Conservation (phyloP, 176 grass and related monocot species). For the Bromus sterilis region DNA sequence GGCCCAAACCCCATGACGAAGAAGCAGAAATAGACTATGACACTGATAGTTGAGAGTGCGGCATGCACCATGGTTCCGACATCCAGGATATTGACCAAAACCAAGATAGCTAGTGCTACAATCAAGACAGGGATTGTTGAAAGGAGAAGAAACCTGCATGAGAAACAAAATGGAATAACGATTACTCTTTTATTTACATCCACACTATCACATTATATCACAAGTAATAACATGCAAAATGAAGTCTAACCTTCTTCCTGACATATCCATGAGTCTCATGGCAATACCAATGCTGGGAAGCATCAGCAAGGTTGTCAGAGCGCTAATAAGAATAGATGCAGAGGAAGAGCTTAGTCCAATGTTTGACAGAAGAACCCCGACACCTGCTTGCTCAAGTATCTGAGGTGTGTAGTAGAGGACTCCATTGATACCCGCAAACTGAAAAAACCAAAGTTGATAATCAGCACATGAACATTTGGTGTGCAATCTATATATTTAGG, state of each 20-base stretch:
- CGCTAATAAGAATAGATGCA: slow-evolving; percentile 92
- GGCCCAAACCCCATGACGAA: slow-evolving; percentile 96
- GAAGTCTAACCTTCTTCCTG: slow-evolving; percentile 82
- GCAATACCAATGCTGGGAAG: slow-evolving; percentile 91
- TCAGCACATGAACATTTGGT: not conserved
- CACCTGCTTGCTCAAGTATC: slow-evolving; percentile 97
- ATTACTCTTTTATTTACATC: not conserved
- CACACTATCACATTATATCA: not conserved
- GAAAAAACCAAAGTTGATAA: slow-evolving; percentile 17
- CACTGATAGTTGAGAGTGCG: slow-evolving; percentile 57
- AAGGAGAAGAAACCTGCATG: slow-evolving; percentile 80
- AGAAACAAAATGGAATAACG: not conserved
- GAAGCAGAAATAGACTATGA: slow-evolving; percentile 92
- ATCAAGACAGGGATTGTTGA: slow-evolving; percentile 83
- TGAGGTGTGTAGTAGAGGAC: slow-evolving; percentile 99
- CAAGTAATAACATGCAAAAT: not conserved
- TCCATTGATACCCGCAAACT: slow-evolving; percentile 99
- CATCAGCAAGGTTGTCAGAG: slow-evolving; percentile 91
- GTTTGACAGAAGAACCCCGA: slow-evolving; percentile 69
- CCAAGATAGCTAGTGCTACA: slow-evolving; percentile 56
- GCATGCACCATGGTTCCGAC: slow-evolving; percentile 72
- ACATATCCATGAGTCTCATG: slow-evolving; percentile 98
- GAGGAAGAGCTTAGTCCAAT: slow-evolving; percentile 73
- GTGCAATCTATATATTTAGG: not conserved
- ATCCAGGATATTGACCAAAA: slow-evolving; percentile 63